Conservation (phyloP, 2,329 filamentous ascomycete genomes). For the Pseudogymnoascus sp. region DNA sequence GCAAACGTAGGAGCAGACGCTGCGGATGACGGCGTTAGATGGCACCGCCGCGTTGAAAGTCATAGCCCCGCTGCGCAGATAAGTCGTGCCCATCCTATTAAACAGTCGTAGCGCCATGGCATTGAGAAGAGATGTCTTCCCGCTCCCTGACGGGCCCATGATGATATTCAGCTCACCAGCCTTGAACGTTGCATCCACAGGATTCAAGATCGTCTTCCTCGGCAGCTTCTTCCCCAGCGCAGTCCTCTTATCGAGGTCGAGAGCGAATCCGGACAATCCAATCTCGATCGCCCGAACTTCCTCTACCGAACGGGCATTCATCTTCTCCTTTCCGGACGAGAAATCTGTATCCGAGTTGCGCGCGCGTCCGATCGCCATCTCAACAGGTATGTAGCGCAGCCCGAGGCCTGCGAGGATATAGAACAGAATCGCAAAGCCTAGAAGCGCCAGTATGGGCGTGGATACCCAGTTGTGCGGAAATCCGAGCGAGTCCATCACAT, state of each 20-base stretch:
- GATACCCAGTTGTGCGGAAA: constrained; percentile 61
- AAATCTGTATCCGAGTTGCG: constrained; percentile 50
- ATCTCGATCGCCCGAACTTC: constrained; percentile 57
- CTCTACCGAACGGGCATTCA: constrained; percentile 45
- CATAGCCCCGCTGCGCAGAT: constrained; percentile 54
- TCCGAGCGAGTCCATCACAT: constrained; percentile 61
- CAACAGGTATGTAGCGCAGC: constrained; percentile 55
- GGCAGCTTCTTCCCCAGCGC: constrained; percentile 44
- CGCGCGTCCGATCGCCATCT: constrained; percentile 62
- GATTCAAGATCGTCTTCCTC: constrained; percentile 55
- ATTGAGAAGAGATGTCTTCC: constrained; percentile 69
- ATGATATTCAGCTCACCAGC: constrained; percentile 66
- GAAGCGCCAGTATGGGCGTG: constrained; percentile 55
- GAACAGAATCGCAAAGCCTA: constrained; percentile 57
- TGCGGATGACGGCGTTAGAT: constrained; percentile 60
- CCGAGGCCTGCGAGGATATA: constrained; percentile 52
- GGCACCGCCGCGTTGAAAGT: constrained; percentile 63
- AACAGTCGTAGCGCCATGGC: constrained; percentile 62
- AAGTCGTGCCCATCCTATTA: constrained; percentile 53
- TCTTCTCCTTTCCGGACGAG: constrained; percentile 64
- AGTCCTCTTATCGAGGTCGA: constrained; percentile 56
- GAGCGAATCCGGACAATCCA: constrained; percentile 53
- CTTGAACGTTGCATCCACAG: constrained; percentile 58
- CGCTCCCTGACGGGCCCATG: constrained; percentile 72
- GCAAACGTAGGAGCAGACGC: constrained; percentile 68